Evolutionary conservation across 1,284 basidiomycete genomes (phyloP), one percentile per base, ranked within the genome.

Genomic region (Fomes fomentarius): DNA sequence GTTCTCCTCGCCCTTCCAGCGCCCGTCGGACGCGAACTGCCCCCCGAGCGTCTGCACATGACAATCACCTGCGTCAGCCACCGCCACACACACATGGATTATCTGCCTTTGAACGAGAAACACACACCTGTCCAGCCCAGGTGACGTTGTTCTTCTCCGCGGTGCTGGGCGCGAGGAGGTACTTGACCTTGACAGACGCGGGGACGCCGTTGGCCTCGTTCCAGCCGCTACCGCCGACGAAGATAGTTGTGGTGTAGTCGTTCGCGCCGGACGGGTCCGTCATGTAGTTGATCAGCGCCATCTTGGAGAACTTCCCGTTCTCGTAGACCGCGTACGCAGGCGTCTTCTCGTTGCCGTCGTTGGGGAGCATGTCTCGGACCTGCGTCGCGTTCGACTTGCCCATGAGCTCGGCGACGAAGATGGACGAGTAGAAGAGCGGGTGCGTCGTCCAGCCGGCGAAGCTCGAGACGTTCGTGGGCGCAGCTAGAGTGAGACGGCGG

Each of bases 241-340:
- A 69, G 50, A 76, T 66, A 28, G 73, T 73, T 11, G 74, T 82
- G 0, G 71, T 76, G 60, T 82, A 74, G 63, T 81, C 77, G 61
- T 74, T 80, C 10, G 71, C 76, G 10, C 83, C 83, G 2, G 71
- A 72, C 0, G 75, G 61, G 62, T 87, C 84, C 21, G 74, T 72
- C 42, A 83, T 71, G 62, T 79, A 91, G 69, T 93, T 93, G 73
- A 91, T 79, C 52, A 93, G 68, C 10, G 82, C 81, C n/a, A 86
- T 73, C 46, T 84, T 78, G 3, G 74, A 74, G 2, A 85, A 79
- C 43, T 65, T 71, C 14, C 79, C 81, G 58, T 79, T 74, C 65
- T 87, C 83, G 67, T 90, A 92, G 34, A 93, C 78, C 2, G 79
- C 86, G 66, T 92, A 93, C 2, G 79, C 83, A 0, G 89, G 88